phyloP scores from a whole-genome alignment of 2,329 filamentous ascomycete species.

The Paecilomyces fulvus region DNA sequence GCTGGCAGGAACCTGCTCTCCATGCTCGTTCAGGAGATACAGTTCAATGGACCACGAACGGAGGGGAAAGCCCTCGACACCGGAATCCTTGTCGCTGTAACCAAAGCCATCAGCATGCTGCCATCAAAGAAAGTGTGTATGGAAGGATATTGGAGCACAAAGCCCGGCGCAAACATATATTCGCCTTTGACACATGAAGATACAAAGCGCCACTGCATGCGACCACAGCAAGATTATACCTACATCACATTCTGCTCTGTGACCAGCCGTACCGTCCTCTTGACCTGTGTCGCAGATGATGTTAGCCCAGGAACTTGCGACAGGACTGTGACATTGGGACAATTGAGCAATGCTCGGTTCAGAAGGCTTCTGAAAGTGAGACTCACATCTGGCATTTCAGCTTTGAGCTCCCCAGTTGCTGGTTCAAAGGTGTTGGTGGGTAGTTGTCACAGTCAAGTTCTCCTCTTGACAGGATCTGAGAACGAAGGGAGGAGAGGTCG shows the following conservation, averaged over 20 bases:
- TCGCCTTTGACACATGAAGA: neutral
- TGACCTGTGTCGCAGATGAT: slow-evolving; percentile 43
- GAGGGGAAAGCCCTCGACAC: slow-evolving; percentile 83
- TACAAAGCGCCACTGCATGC: slow-evolving; percentile 1
- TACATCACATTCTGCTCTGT: slow-evolving; percentile 88
- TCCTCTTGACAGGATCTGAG: neutral
- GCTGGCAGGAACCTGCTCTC: slow-evolving; percentile 71
- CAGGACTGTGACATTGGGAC: neutral
- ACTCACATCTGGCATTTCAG: slow-evolving; percentile 38
- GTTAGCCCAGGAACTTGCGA: neutral
- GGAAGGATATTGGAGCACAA: slow-evolving; percentile 6
- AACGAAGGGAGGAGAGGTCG: neutral
- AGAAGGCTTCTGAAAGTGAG: neutral
- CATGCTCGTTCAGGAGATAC: slow-evolving; percentile 74
- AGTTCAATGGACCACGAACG: slow-evolving; percentile 85
- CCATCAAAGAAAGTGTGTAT: neutral
- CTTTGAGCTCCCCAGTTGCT: neutral
- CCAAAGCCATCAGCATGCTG: neutral
- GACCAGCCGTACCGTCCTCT: slow-evolving; percentile 85
- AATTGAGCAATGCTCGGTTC: neutral
- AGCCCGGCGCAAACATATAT: slow-evolving; percentile 1
- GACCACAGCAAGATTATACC: slow-evolving; percentile 28
- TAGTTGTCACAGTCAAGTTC: neutral
- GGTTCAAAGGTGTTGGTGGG: neutral
- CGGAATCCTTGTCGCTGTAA: slow-evolving; percentile 66